Evolutionary conservation across 768 basidiomycete species (phyloP), one percentile per base, ranked within the genome.

Genomic region (Leccinellum albellum): DNA sequence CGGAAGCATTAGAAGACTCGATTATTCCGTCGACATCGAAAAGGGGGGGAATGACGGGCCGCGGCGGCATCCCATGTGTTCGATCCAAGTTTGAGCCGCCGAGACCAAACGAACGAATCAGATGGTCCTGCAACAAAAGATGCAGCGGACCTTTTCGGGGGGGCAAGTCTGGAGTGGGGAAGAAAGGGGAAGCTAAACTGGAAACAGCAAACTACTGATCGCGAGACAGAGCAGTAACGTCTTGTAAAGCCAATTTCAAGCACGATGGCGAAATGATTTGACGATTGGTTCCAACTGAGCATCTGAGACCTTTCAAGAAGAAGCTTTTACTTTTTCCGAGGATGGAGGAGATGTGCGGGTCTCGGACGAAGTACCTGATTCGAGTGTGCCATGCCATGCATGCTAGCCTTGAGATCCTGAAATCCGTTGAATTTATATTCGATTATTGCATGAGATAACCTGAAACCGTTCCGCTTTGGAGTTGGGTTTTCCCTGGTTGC

Each of bases 1-100:
- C 61, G 61, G 61, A 52, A 8, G 51, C 17, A 59, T 55, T 63
- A 63, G 61, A 53, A 49, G 24, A 6, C 48, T 2, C 24, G 26
- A 20, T 42, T 42, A 10, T 42, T 13, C 40, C 40, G 20, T 42
- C 40, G 40, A 20, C 40, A 42, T 42, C 40, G 40, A 42, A 42
- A 20, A 40, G 37, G 32, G 40, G 40, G 20, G 40, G 40, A 42
- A 42, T 42, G 40, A 5, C 40, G 40, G 40, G 40, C 40, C 20
- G 40, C 40, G 15, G 32, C 23, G 10, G 23, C 17, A 13, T 21
- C 15, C 33, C 50, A 37, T 37, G 33, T 20, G 40, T 42, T 40
- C 24, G 28, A 47, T 26, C 46, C 46, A 23, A 47, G 46, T 28
- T 28, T 28, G 46, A 47, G 13, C 46, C 10, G 14, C 40, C 40